These are phyloP conservation scores for Wickerhamiella cacticola DNA, from an alignment of 805 yeast species.

Conservation along the genomic window DNA sequence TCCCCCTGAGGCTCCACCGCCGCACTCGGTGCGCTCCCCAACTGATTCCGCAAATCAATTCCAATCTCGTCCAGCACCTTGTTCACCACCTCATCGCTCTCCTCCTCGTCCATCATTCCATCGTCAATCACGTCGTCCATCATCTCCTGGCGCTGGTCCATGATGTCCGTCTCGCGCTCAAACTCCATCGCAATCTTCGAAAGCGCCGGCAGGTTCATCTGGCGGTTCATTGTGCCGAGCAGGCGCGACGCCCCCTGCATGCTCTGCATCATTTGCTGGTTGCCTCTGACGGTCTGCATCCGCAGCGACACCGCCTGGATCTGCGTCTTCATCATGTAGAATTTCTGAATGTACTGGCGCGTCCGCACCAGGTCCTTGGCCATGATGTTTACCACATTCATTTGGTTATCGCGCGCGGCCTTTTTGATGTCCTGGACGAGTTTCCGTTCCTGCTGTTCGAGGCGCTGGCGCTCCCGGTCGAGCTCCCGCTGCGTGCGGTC, in stretches of 20 bases:
- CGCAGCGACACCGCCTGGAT: conserved; percentile 87
- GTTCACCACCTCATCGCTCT: conserved; percentile 80
- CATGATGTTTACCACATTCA: conserved; percentile 82
- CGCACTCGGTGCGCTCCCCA: conserved; percentile 39
- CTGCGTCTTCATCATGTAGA: conserved; percentile 87
- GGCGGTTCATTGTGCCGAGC: conserved; percentile 74
- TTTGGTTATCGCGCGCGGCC: conserved; percentile 81
- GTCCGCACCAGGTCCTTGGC: conserved; percentile 93
- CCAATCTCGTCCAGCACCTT: conserved; percentile 95
- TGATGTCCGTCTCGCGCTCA: conserved; percentile 83
- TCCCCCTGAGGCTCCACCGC: conserved; percentile 46
- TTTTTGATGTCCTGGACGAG: conserved; percentile 75
- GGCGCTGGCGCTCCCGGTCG: conserved; percentile 71
- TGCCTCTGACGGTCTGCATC: conserved; percentile 82
- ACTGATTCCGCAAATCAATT: conserved; percentile 52
- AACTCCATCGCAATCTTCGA: conserved; percentile 89
- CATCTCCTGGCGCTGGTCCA: conserved; percentile 98
- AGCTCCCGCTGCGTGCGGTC: conserved; percentile 92
- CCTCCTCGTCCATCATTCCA: conserved; percentile 84
- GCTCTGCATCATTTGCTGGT: conserved; percentile 88
- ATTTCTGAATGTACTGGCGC: conserved; percentile 67
- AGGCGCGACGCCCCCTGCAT: conserved; percentile 89
- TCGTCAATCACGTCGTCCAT: conserved; percentile 98
- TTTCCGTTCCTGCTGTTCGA: conserved; percentile 87
- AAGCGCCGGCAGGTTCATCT: conserved; percentile 82